Evolutionary conservation across 192 early-diverging fungal species (phyloP).

Genomic region (Lobulomyces angularis): DNA sequence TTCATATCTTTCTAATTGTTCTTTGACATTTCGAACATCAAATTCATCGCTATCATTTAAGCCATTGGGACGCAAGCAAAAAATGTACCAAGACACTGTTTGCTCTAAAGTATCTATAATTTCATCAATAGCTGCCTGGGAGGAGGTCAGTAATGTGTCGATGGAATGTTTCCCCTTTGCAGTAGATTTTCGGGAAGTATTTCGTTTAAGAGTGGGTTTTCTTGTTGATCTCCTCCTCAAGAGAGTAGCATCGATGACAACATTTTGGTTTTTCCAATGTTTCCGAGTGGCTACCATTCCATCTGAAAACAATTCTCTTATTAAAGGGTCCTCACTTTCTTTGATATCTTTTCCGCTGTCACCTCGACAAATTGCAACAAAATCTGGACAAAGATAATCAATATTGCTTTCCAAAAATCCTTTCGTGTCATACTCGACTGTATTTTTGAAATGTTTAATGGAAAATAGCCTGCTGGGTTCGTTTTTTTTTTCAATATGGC

Average conservation of each 20-base stretch:
- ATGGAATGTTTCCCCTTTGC: constrained; percentile 15
- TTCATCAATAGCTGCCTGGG: constrained; percentile 60
- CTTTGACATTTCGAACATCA: constrained; percentile 49
- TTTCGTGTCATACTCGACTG: constrained; percentile 66
- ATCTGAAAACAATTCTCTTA: constrained; percentile 60
- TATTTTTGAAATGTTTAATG: constrained; percentile 59
- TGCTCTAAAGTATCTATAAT: constrained; percentile 62
- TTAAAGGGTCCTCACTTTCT: constrained; percentile 60
- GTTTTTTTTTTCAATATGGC: too few relatives aligned
- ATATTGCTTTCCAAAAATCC: constrained; percentile 68
- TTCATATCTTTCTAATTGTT: constrained; percentile 58
- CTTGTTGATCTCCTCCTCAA: constrained; percentile 57
- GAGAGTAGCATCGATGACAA: constrained; percentile 67
- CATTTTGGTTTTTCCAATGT: constrained; percentile 60
- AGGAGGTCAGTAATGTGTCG: too few relatives aligned
- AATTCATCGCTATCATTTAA: constrained; percentile 22
- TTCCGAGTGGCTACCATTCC: constrained; percentile 57
- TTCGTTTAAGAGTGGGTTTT: constrained; percentile 60
- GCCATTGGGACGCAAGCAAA: constrained; percentile 67
- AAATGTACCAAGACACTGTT: constrained; percentile 69
- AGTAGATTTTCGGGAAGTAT: constrained; percentile 24
- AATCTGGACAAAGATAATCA: constrained; percentile 60
- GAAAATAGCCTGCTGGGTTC: too few relatives aligned
- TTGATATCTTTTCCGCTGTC: constrained; percentile 23
- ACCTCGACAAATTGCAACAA: constrained; percentile 64